These are phyloP conservation scores for Penicillium goetzii DNA, from an alignment of 495 filamentous ascomycete species.

Conservation along the genomic window DNA sequence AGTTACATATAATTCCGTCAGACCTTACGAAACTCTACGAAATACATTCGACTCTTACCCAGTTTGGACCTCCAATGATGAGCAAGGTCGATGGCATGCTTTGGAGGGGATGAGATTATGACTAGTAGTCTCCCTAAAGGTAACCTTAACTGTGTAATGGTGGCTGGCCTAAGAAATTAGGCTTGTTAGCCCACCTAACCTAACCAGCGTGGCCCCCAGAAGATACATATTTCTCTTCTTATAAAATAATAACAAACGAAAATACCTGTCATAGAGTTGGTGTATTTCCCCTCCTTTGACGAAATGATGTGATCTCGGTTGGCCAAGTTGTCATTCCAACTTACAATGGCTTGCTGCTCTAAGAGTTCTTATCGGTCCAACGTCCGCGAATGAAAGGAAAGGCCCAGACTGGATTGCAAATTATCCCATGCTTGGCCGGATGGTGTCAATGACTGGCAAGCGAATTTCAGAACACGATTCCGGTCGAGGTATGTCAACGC, in stretches of 20 bases:
- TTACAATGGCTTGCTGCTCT: neutral
- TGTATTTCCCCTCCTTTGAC: neutral
- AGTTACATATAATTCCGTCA: neutral
- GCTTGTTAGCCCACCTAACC: too few species aligned
- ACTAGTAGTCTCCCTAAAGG: too few species aligned
- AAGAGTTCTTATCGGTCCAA: neutral
- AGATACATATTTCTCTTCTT: too few species aligned
- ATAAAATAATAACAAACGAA: too few species aligned
- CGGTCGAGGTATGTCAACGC: neutral
- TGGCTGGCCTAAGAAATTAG: too few species aligned
- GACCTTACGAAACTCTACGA: neutral
- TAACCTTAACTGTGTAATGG: too few species aligned
- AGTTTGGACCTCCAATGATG: too few species aligned
- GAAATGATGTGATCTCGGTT: slow-evolving; percentile 16
- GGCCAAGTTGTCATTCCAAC: slow-evolving; percentile 16
- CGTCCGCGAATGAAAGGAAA: neutral
- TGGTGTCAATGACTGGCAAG: slow-evolving; percentile 11
- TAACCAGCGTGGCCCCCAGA: too few species aligned
- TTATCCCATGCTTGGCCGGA: slow-evolving; percentile 14
- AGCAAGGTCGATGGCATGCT: too few species aligned
- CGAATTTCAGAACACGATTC: neutral
- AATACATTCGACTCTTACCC: neutral
- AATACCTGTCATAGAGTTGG: too few species aligned
- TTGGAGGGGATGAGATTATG: too few species aligned
- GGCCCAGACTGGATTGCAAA: neutral